Percentiles rank a stretch among this genome's conserved stretches.
Conservation (phyloP, 1,139 yeast genomes). For the Kodamaea alishanica region DNA sequence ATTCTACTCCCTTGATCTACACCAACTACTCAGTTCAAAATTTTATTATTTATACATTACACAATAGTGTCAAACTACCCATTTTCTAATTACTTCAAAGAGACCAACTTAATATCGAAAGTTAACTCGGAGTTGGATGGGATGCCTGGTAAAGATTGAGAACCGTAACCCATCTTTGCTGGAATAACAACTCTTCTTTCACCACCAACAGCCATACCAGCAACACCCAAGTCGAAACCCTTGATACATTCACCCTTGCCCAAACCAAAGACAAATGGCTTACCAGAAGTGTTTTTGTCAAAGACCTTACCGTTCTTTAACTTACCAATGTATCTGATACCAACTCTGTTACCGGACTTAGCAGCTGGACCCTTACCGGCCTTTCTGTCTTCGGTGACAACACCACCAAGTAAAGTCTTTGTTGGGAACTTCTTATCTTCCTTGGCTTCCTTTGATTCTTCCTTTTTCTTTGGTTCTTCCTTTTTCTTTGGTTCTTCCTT, state of each 20-base stretch:
- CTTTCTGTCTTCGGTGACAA: constrained; percentile 87
- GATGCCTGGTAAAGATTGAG: constrained; percentile 90
- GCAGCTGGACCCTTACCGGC: constrained; percentile 85
- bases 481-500: constrained; percentile 16
- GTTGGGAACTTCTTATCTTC: constrained; percentile 51
- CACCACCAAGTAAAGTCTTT: constrained; percentile 89
- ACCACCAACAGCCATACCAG: constrained; percentile 98
- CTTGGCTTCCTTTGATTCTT: constrained; percentile 10
- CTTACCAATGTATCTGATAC: constrained; percentile 97
- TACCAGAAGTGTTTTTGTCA: constrained; percentile 95
- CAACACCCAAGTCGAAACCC: constrained; percentile 98
- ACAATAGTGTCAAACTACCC: too few relatives aligned
- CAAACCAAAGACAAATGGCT: constrained; percentile 85
- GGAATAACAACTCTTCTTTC: constrained; percentile 98
- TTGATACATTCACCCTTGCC: constrained; percentile 98
- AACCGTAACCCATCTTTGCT: constrained; percentile 94
- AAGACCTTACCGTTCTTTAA: constrained; percentile 93
- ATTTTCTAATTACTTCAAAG: constrained; percentile 59
- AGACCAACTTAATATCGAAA: constrained; percentile 91
- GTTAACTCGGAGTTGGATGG: constrained; percentile 96
- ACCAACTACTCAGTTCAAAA: too few relatives aligned
- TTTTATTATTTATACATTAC: too few relatives aligned
- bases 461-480: constrained; percentile 12
- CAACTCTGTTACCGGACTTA: constrained; percentile 86
- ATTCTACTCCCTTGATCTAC: too few relatives aligned